Evolutionary conservation across 371 early-diverging fungal genomes (phyloP).

Genomic region (Apophysomyces variabilis): DNA sequence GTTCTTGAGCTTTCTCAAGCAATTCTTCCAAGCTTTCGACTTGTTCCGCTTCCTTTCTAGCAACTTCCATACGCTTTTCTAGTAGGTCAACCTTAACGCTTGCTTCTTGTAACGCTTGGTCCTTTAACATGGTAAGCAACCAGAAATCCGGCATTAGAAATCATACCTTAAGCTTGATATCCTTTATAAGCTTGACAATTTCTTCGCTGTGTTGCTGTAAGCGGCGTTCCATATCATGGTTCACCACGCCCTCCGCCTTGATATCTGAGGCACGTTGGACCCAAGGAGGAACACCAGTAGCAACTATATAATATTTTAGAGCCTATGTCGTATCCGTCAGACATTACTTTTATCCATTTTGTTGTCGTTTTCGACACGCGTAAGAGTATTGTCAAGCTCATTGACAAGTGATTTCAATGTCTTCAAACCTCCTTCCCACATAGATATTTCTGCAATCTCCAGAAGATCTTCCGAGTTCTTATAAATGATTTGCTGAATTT

Average conservation of each 20-base stretch:
- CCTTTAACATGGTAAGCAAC: conserved; percentile 31
- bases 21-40: conserved; percentile 66
- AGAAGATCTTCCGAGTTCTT: conserved; percentile 57
- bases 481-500: conserved; percentile 55
- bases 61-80: conserved; percentile 74
- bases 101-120: conserved; percentile 77
- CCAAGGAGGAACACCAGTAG: conserved; percentile 75
- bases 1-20: conserved; percentile 59
- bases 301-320: conserved; percentile 31
- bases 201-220: conserved; percentile 80
- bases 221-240: conserved; percentile 77
- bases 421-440: conserved; percentile 68
- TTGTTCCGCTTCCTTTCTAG: conserved; percentile 72
- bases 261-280: conserved; percentile 76
- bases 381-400: conserved; percentile 43
- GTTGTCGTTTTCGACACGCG: conserved; percentile 48
- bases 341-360: conserved; percentile 57
- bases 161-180: conserved; percentile 66
- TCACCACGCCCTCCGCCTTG: conserved; percentile 77
- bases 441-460: conserved; percentile 56
- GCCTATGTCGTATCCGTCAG: neutral
- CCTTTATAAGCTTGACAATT: conserved; percentile 73
- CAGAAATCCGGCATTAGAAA: neutral
- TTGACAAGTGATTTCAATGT: conserved; percentile 53
- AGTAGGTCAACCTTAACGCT: conserved; percentile 78